Evolutionary conservation across 1,284 basidiomycete genomes (phyloP), one percentile per base, ranked within the genome.

Genomic region (Moesziomyces sp.): DNA sequence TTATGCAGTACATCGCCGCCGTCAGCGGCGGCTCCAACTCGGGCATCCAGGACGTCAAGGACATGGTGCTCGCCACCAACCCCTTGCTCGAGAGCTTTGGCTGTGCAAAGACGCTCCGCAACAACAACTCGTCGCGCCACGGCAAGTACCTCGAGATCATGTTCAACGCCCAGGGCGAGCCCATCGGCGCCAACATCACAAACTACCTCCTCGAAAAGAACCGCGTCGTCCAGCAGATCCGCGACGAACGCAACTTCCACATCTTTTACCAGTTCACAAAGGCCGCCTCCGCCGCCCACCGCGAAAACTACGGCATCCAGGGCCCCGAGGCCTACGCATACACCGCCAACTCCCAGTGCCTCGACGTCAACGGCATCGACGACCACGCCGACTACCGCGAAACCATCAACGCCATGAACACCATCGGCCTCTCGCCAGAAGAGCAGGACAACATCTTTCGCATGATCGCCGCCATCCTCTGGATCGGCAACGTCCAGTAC

Each of bases 241-340:
- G 93, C 81, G 92, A 93, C 78, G 97, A 99, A 86, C 90, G 97
- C 68, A 93, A 97, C 85, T 99, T 99, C 85, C 97, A 99, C 85
- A 97, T 99, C 74, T 99, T 99, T 87, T 99, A 99, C 85, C 97
- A 99, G 84, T 96, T 99, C 85, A 97, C 97, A 45, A 99, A 98
- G 85, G 94, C 91, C 7, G 97, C 97, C 5, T 90, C 91, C 6
- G 87, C 91, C 47, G 91, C 91, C 56, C 93, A 97, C 85, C 89
- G 94, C 85, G 96, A 99, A 86, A 89, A 90, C 64, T 97, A 95
- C 81, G 97, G 97, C 45, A 86, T 99, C n/a, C 94, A 98, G 86
- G 94, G 93, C 2, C 97, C 97, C 1, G 94, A 98, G 72, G 90
- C 94, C 0, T 99, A 99, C 84, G 89, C 91, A 0, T 99, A 97